Conservation (phyloP, 225 moss, liverwort and hornwort species). For the Physcomitrium patens region DNA sequence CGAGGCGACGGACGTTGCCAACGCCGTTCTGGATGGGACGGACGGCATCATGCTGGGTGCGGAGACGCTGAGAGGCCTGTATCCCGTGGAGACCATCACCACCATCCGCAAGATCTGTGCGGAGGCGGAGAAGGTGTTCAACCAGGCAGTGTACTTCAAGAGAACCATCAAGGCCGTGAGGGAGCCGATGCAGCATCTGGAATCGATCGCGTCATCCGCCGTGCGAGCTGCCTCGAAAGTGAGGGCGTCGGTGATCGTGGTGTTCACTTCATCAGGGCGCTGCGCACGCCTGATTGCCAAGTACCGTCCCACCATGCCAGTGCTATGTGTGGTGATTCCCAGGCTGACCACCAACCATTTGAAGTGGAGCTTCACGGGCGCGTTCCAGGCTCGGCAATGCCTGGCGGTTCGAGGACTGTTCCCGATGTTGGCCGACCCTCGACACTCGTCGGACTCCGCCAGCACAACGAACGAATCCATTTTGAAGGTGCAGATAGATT, state of each 20-base stretch:
- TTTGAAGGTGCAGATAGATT: slow-evolving; percentile 37
- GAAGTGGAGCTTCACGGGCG: neutral
- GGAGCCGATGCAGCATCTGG: slow-evolving; percentile 69
- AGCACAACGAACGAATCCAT: slow-evolving; percentile 62
- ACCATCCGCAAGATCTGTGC: slow-evolving; percentile 40
- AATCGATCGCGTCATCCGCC: slow-evolving; percentile 69
- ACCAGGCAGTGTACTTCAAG: slow-evolving; percentile 51
- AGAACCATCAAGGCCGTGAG: slow-evolving; percentile 49
- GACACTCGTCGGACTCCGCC: slow-evolving; percentile 35
- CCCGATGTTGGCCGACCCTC: too few species aligned
- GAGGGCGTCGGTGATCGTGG: slow-evolving; percentile 33
- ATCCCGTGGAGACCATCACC: slow-evolving; percentile 12
- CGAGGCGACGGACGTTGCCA: too few species aligned
- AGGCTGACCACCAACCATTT: neutral
- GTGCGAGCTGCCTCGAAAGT: slow-evolving; percentile 41
- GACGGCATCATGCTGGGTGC: too few species aligned
- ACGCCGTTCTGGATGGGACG: too few species aligned
- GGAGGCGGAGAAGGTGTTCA: slow-evolving; percentile 43
- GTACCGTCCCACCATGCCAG: neutral
- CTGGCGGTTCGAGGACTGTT: slow-evolving; percentile 24
- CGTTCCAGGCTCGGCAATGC: slow-evolving; percentile 39
- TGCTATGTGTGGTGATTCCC: neutral
- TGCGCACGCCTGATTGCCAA: slow-evolving; percentile 23
- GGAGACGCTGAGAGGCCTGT: too few species aligned
- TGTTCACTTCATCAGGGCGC: too few species aligned